A percentile compares a stretch with the other conserved stretches of the same genome.
Evolutionary conservation across 805 yeast species (phyloP).

Genomic region (Priceomyces fermenticarens): DNA sequence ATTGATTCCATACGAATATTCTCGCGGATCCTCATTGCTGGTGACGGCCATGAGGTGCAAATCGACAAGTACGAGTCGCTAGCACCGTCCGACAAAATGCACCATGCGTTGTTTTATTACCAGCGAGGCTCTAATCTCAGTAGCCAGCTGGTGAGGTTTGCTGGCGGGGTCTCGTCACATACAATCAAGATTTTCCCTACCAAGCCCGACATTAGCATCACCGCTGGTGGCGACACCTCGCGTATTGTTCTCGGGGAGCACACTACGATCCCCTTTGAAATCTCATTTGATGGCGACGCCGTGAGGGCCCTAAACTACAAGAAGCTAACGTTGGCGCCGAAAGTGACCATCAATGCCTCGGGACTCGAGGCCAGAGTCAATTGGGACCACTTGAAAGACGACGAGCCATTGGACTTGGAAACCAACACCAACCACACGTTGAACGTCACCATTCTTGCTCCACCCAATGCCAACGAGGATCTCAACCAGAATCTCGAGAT

Average conservation of each 20-base stretch:
- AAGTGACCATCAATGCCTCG: conserved; percentile 13
- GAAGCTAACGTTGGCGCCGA: conserved; percentile 18
- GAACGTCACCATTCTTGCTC: conserved; percentile 20
- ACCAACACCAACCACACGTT: conserved; percentile 10
- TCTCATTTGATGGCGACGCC: conserved; percentile 15
- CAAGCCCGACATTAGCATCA: conserved; percentile 22
- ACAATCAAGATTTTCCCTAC: conserved; percentile 17
- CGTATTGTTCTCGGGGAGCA: conserved; percentile 30
- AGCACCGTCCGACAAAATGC: background rate
- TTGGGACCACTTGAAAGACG: conserved; percentile 40
- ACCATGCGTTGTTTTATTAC: conserved; percentile 1
- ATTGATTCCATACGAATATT: conserved; percentile 15
- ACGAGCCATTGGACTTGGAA: conserved; percentile 29
- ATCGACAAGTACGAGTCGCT: background rate
- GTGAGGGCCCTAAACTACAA: conserved; percentile 14
- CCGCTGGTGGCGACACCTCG: conserved; percentile 2
- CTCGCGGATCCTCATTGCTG: conserved; percentile 5
- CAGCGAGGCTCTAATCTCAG: background rate
- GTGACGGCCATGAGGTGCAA: background rate
- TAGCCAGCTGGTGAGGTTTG: conserved; percentile 2
- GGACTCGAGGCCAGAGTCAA: conserved; percentile 19
- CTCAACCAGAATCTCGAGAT: conserved; percentile 7
- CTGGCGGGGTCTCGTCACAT: conserved; percentile 5
- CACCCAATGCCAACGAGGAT: conserved; percentile 12
- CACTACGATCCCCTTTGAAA: conserved; percentile 16